These are phyloP conservation scores for Volvox reticuliferus DNA, from an alignment of 139 green algal species.

Conservation along the genomic window DNA sequence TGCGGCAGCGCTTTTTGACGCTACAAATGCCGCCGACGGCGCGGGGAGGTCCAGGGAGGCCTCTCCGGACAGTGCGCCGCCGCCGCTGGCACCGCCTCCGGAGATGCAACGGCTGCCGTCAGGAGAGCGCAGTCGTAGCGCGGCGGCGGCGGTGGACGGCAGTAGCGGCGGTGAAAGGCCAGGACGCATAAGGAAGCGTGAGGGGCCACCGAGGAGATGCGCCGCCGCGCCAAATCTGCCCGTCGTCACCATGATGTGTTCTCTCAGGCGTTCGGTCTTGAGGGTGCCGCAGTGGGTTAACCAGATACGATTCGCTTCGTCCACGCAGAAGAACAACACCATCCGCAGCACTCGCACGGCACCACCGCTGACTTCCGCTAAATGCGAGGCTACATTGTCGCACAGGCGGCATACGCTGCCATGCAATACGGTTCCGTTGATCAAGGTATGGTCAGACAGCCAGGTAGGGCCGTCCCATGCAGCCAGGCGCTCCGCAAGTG, in stretches of 20 bases:
- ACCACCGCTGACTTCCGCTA: slow-evolving; percentile 48
- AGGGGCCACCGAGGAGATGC: too few species aligned
- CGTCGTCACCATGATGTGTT: background rate
- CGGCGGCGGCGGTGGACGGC: background rate
- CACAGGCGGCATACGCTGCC: slow-evolving; percentile 32
- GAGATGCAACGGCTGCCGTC: background rate
- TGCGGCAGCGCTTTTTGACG: background rate
- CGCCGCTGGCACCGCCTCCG: background rate
- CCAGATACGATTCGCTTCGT: slow-evolving; percentile 59
- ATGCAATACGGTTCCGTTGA: slow-evolving; percentile 40
- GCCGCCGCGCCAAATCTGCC: too few species aligned
- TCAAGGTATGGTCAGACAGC: slow-evolving; percentile 32
- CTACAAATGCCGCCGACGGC: background rate
- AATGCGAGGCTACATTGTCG: slow-evolving; percentile 50
- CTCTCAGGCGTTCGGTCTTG: slow-evolving; percentile 29
- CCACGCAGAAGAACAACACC: slow-evolving; percentile 61
- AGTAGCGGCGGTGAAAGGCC: background rate
- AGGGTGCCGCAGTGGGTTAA: slow-evolving; percentile 54
- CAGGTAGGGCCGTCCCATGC: slow-evolving; percentile 39
- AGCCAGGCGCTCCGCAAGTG: slow-evolving; percentile 45
- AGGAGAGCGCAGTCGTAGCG: background rate
- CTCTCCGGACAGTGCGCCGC: background rate
- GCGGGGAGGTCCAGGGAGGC: slow-evolving; percentile 27
- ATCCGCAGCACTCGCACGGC: slow-evolving; percentile 47
- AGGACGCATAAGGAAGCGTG: too few species aligned